Conservation (phyloP, 2,329 filamentous ascomycete species). For the Cucurbitaria berberidis region DNA sequence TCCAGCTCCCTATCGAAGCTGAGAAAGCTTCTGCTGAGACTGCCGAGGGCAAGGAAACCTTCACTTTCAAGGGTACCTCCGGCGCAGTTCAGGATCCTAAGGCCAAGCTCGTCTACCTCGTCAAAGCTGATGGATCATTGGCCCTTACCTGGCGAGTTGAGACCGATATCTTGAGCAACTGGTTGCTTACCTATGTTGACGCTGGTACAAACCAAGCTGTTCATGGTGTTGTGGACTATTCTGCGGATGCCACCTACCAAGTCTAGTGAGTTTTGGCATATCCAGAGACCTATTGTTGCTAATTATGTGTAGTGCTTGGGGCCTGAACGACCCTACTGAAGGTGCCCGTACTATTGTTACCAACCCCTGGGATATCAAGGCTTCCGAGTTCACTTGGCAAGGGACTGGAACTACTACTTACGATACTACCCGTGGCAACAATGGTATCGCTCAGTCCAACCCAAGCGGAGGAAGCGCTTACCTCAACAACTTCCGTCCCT, state of each 20-base stretch:
- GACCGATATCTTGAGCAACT: slow-evolving; percentile 62
- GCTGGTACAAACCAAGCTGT: slow-evolving; percentile 55
- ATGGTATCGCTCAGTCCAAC: slow-evolving; percentile 60
- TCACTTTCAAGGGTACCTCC: slow-evolving; percentile 49
- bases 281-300: neutral
- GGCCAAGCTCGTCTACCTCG: slow-evolving; percentile 61
- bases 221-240: slow-evolving; percentile 60
- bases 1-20: slow-evolving; percentile 51
- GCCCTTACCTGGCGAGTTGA: slow-evolving; percentile 65
- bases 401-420: slow-evolving; percentile 54
- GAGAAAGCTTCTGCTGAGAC: slow-evolving; percentile 40
- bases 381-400: slow-evolving; percentile 60
- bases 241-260: slow-evolving; percentile 60
- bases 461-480: neutral
- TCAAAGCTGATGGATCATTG: slow-evolving; percentile 52
- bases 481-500: neutral
- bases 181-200: slow-evolving; percentile 64
- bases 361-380: slow-evolving; percentile 47
- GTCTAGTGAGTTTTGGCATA: slow-evolving; percentile 52
- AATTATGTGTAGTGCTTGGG: slow-evolving; percentile 45
- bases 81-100: slow-evolving; percentile 60
- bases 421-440: slow-evolving; percentile 62
- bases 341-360: slow-evolving; percentile 51
- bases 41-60: slow-evolving; percentile 43
- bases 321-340: slow-evolving; percentile 57